Evolutionary conservation across 805 yeast genomes (phyloP).

Genomic region (Candida pseudofarinosa): DNA sequence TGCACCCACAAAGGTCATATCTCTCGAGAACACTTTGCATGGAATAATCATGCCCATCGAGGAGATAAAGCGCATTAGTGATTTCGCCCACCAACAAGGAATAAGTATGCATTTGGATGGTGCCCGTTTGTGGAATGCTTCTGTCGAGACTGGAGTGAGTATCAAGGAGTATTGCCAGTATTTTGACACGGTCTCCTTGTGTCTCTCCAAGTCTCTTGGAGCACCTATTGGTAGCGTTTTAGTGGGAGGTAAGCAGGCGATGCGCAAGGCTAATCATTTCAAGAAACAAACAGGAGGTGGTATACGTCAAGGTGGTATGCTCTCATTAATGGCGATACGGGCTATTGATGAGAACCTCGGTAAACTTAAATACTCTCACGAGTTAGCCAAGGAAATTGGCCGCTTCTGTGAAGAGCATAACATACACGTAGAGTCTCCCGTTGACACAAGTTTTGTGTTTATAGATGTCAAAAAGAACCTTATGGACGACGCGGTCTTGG

Average conservation of each 20-base stretch:
- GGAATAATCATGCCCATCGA: conserved; percentile 79
- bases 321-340: conserved; percentile 73
- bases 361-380: conserved; percentile 48
- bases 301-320: conserved; percentile 80
- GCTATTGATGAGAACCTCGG: conserved; percentile 74
- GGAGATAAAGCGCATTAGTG: conserved; percentile 67
- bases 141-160: conserved; percentile 65
- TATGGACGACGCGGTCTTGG: conserved; percentile 55
- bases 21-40: conserved; percentile 84
- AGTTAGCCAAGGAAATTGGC: conserved; percentile 50
- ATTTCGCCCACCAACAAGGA: conserved; percentile 59
- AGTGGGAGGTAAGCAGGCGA: conserved; percentile 60
- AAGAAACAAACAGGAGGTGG: conserved; percentile 94
- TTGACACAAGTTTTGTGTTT: conserved; percentile 80
- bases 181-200: conserved; percentile 86
- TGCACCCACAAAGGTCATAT: conserved; percentile 83
- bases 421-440: conserved; percentile 65
- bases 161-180: conserved; percentile 65
- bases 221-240: conserved; percentile 91
- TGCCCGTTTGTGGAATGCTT: conserved; percentile 94
- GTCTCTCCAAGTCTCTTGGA: conserved; percentile 85
- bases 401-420: conserved; percentile 50
- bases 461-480: conserved; percentile 52
- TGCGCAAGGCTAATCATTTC: conserved; percentile 74
- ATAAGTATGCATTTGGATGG: conserved; percentile 83